Conservation (phyloP, 768 basidiomycete species). For the Sporobolomyces phaffii region DNA sequence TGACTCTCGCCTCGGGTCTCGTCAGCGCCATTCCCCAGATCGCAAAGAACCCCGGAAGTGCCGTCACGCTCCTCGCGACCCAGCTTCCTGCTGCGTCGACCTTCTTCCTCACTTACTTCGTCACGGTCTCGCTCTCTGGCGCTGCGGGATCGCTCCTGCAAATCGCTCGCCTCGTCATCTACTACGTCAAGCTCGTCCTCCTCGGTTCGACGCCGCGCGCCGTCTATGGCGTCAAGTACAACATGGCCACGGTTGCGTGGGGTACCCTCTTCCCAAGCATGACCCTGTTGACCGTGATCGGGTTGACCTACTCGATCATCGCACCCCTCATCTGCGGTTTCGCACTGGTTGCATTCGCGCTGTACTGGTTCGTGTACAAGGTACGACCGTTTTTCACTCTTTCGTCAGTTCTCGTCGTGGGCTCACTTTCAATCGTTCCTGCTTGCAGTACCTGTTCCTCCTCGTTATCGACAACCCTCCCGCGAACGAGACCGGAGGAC, state of each 20-base stretch:
- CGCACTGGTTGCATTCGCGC: slow-evolving; percentile 70
- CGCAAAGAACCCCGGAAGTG: slow-evolving; percentile 60
- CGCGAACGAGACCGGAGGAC: slow-evolving; percentile 56
- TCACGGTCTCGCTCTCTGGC: slow-evolving; percentile 54
- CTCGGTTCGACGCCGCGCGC: slow-evolving; percentile 83
- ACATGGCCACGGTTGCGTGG: slow-evolving; percentile 61
- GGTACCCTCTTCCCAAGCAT: slow-evolving; percentile 64
- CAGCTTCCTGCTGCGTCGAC: slow-evolving; percentile 77
- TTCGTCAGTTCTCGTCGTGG: no score
- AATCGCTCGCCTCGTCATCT: slow-evolving; percentile 66
- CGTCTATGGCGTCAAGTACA: slow-evolving; percentile 76
- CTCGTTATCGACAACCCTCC: slow-evolving; percentile 46
- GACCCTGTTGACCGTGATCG: slow-evolving; percentile 74
- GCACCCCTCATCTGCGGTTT: slow-evolving; percentile 91
- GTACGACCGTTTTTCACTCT: slow-evolving; percentile 36
- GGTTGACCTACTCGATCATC: slow-evolving; percentile 72
- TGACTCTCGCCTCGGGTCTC: slow-evolving; percentile 78
- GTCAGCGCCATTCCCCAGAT: slow-evolving; percentile 59
- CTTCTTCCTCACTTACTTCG: slow-evolving; percentile 82
- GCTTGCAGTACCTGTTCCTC: slow-evolving; percentile 63
- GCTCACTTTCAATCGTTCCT: neutral
- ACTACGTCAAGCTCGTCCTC: slow-evolving; percentile 83
- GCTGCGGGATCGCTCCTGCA: slow-evolving; percentile 75
- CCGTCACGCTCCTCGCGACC: slow-evolving; percentile 65
- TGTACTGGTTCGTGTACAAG: slow-evolving; percentile 75